Percentiles rank a stretch among this genome's conserved stretches.
Conservation (phyloP, 495 filamentous ascomycete species). For the Lepidopterella palustris region DNA sequence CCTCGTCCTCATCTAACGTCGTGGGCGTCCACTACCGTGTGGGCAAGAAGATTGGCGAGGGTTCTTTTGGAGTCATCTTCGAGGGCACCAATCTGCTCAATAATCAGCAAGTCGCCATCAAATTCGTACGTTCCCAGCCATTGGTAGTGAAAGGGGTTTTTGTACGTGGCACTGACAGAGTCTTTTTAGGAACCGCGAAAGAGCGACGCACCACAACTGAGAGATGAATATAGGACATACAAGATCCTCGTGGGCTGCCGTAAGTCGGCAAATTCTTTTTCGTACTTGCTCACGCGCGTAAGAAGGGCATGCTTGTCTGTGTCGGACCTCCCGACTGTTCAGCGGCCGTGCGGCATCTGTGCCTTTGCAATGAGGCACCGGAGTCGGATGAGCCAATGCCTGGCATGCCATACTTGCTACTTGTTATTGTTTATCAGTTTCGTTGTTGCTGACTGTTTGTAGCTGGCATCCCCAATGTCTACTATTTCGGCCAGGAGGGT, state of each 20-base stretch:
- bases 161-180: not conserved
- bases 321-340: not conserved
- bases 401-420: not conserved
- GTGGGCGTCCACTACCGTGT: constrained; percentile 98
- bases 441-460: constrained; percentile 1
- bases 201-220: constrained; percentile 94
- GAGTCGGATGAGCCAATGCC: not conserved
- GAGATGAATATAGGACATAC: constrained; percentile 98
- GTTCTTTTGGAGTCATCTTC: constrained; percentile 98
- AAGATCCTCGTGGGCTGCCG: constrained; percentile 99
- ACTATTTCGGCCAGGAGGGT: constrained; percentile 99
- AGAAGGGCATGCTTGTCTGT: not conserved
- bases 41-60: constrained; percentile 99
- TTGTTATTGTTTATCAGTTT: not conserved
- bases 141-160: not conserved
- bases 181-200: constrained; percentile 81
- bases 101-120: constrained; percentile 98
- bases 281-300: not conserved
- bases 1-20: constrained; percentile 94
- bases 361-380: constrained; percentile 1
- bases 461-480: constrained; percentile 99
- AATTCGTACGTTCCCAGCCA: constrained; percentile 70
- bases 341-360: not conserved
- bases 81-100: constrained; percentile 98
- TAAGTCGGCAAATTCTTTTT: constrained; percentile 59